phyloP scores from a whole-genome alignment of 2,329 filamentous ascomycete genomes.

The Sphaerulina vaccinii region DNA sequence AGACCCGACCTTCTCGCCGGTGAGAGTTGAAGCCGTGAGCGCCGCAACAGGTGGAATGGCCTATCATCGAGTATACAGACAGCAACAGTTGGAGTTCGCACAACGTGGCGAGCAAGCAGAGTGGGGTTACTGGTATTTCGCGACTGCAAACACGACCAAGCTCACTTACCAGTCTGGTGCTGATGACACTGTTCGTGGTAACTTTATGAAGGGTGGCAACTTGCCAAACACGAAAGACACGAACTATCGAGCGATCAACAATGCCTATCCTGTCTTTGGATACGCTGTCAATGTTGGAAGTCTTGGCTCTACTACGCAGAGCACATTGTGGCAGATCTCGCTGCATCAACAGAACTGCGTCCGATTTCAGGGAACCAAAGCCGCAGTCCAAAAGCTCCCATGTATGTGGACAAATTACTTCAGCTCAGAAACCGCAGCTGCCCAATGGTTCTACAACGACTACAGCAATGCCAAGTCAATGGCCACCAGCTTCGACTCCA shows the following conservation, averaged over 20 bases:
- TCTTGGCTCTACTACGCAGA: slow-evolving; percentile 40
- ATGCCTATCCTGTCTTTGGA: slow-evolving; percentile 53
- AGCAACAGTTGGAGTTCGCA: slow-evolving; percentile 42
- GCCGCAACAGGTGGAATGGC: slow-evolving; percentile 22
- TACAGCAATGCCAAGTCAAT: slow-evolving; percentile 40
- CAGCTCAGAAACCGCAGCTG: slow-evolving; percentile 45
- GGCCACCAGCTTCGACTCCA: slow-evolving; percentile 44
- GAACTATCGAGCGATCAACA: slow-evolving; percentile 49
- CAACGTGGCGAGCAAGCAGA: slow-evolving; percentile 51
- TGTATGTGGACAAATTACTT: slow-evolving; percentile 56
- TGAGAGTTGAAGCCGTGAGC: slow-evolving; percentile 2
- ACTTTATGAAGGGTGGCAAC: slow-evolving; percentile 46
- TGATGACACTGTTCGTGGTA: slow-evolving; percentile 47
- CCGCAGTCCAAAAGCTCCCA: slow-evolving; percentile 40
- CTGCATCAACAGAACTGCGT: slow-evolving; percentile 52
- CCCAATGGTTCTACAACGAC: slow-evolving; percentile 52
- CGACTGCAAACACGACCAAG: slow-evolving; percentile 44
- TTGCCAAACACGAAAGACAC: slow-evolving; percentile 48
- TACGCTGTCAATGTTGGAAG: slow-evolving; percentile 52
- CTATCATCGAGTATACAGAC: slow-evolving; percentile 34
- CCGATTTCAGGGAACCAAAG: slow-evolving; percentile 45
- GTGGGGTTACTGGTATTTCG: slow-evolving; percentile 56
- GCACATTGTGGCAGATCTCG: slow-evolving; percentile 51
- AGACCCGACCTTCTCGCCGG: slow-evolving; percentile 12
- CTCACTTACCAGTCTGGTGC: slow-evolving; percentile 50